Evolutionary conservation across 1,284 basidiomycete species (phyloP).

Genomic region (Inonotus obliquus): DNA sequence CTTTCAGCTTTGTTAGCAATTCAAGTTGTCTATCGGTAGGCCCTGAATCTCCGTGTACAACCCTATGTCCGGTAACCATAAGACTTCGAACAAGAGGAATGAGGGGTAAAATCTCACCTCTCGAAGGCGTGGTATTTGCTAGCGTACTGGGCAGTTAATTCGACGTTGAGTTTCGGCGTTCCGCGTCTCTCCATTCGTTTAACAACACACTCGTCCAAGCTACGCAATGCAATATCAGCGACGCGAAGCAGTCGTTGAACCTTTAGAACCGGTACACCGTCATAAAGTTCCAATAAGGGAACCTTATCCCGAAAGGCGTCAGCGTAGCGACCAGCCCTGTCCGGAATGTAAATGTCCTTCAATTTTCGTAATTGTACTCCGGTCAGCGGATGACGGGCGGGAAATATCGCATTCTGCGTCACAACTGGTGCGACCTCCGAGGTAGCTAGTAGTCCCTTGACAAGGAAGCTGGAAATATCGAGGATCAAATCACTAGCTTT

Average conservation of each 20-base stretch:
- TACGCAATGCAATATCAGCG: background rate
- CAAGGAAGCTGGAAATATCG: background rate
- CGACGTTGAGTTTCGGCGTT: background rate
- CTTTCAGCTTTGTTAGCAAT: background rate
- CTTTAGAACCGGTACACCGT: background rate
- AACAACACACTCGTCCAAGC: background rate
- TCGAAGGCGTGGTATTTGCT: background rate
- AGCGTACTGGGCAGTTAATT: background rate
- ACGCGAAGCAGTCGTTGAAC: background rate
- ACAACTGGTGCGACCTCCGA: background rate
- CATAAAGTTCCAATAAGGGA: background rate
- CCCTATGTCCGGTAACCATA: background rate
- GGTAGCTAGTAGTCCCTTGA: background rate
- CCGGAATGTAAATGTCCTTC: conserved; percentile 15
- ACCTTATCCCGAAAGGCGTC: conserved; percentile 7
- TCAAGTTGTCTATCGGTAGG: background rate
- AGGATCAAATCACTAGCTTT: background rate
- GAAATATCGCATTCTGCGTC: background rate
- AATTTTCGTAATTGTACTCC: background rate
- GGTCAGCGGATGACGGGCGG: background rate
- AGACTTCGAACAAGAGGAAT: background rate
- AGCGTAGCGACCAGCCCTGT: conserved; percentile 15
- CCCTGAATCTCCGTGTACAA: background rate
- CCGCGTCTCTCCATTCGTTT: background rate
- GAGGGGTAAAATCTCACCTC: background rate